Conservation (phyloP, 2,329 filamentous ascomycete species). For the Colletotrichum shisoi region DNA sequence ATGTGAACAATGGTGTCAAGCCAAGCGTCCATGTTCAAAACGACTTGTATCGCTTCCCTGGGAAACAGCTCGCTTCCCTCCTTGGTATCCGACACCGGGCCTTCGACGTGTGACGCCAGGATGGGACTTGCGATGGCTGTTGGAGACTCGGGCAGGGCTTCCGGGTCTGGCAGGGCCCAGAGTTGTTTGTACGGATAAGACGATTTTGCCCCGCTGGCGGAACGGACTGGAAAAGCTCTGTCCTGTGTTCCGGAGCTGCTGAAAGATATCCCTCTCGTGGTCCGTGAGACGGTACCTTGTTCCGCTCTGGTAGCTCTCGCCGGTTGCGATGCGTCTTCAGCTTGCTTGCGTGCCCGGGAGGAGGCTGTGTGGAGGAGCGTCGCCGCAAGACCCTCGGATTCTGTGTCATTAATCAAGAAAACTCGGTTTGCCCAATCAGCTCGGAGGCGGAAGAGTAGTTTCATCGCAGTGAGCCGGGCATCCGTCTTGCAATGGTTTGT, state of each 20-base stretch:
- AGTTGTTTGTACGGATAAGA: slow-evolving; percentile 57
- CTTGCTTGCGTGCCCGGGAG: slow-evolving; percentile 59
- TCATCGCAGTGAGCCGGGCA: slow-evolving; percentile 77
- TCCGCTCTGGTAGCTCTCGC: slow-evolving; percentile 57
- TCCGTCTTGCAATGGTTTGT: slow-evolving; percentile 69
- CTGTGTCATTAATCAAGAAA: slow-evolving; percentile 73
- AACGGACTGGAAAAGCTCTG: slow-evolving; percentile 52
- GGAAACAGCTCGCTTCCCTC: slow-evolving; percentile 26
- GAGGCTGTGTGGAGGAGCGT: slow-evolving; percentile 72
- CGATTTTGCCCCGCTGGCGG: slow-evolving; percentile 52
- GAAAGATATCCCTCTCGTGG: slow-evolving; percentile 62
- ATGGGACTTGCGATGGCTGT: slow-evolving; percentile 59
- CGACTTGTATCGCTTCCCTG: slow-evolving; percentile 48
- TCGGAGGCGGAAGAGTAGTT: slow-evolving; percentile 80
- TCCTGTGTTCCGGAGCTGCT: slow-evolving; percentile 58
- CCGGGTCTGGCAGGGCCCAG: slow-evolving; percentile 66
- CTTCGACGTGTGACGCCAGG: slow-evolving; percentile 54
- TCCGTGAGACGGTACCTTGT: slow-evolving; percentile 51
- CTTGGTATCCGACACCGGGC: slow-evolving; percentile 37
- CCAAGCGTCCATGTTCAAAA: slow-evolving; percentile 72
- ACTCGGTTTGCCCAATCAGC: slow-evolving; percentile 83
- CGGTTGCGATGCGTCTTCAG: slow-evolving; percentile 60
- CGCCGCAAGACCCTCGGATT: slow-evolving; percentile 76
- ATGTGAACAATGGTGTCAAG: slow-evolving; percentile 78
- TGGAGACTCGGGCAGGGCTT: slow-evolving; percentile 61